A percentile compares a stretch with the other conserved stretches of the same genome.
Evolutionary conservation across 257 asterid species (phyloP).

Genomic region (Ocimum tenuiflorum): DNA sequence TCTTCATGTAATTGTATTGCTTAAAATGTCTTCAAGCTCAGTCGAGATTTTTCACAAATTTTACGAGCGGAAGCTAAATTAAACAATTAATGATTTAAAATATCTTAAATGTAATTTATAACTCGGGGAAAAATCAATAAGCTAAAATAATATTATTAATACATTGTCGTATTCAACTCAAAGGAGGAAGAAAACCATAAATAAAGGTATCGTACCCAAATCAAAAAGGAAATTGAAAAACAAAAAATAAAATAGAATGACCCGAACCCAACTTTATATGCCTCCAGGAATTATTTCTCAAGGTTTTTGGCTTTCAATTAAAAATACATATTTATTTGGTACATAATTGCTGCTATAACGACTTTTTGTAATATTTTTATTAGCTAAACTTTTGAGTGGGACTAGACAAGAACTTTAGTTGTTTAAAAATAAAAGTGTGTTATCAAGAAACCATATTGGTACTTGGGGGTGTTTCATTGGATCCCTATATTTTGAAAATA

Average conservation of each 20-base stretch:
- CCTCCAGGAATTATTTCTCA: constrained; percentile 23
- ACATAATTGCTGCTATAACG: constrained; percentile 15
- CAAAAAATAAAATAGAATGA: neutral
- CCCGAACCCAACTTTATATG: constrained; percentile 13
- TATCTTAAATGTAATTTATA: no score
- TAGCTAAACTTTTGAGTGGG: constrained; percentile 16
- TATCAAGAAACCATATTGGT: constrained; percentile 13
- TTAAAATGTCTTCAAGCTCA: no score
- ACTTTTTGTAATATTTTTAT: constrained; percentile 3
- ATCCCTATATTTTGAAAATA: constrained; percentile 22
- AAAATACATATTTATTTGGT: constrained; percentile 5
- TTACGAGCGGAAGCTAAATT: no score
- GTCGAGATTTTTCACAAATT: no score
- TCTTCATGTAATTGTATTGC: no score
- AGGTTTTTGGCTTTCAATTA: constrained; percentile 23
- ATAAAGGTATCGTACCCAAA: neutral
- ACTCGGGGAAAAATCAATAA: no score
- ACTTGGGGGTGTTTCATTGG: constrained; percentile 27
- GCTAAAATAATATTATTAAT: no score
- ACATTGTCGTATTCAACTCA: no score
- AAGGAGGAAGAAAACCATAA: neutral
- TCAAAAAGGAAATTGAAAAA: neutral
- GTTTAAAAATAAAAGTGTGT: constrained; percentile 1
- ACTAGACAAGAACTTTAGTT: constrained; percentile 16
- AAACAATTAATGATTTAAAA: no score